A percentile compares a stretch with the other conserved stretches of the same genome.
phyloP scores from a whole-genome alignment of 345 rosid genomes.

The Gossypium arboreum region DNA sequence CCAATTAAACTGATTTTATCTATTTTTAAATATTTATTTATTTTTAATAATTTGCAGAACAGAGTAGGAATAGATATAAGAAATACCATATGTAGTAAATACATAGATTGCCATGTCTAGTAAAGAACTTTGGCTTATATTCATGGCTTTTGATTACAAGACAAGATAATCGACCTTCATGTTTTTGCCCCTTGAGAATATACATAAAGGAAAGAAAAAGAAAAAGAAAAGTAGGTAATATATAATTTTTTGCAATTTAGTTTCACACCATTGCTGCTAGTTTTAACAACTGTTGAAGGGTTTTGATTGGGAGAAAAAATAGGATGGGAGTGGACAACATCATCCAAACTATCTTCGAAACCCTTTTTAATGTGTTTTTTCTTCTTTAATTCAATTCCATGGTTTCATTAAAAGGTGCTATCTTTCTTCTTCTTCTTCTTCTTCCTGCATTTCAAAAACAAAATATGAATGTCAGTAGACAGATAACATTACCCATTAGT shows the following conservation, averaged over 20 bases:
- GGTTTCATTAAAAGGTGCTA: constrained; percentile 33
- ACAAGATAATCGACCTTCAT: not conserved
- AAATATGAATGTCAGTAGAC: constrained; percentile 1
- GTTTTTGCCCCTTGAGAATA: constrained; percentile 3
- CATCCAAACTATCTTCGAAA: constrained; percentile 51
- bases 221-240: not conserved
- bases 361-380: constrained; percentile 16
- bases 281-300: constrained; percentile 17
- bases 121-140: constrained; percentile 15
- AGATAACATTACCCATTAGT: constrained; percentile 12
- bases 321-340: constrained; percentile 42
- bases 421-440: constrained; percentile 19
- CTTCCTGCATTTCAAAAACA: constrained; percentile 29
- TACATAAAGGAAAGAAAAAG: not conserved
- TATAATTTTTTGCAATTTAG: constrained; percentile 8
- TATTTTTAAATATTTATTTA: too few relatives aligned
- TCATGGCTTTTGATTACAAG: constrained; percentile 2
- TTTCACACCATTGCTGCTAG: constrained; percentile 27
- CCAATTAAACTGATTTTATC: too few relatives aligned
- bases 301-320: constrained; percentile 28
- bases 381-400: constrained; percentile 27
- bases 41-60: too few relatives aligned
- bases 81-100: too few relatives aligned
- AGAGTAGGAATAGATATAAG: too few relatives aligned
- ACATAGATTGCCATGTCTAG: not conserved